A percentile compares a stretch with the other conserved stretches of the same genome.
These are phyloP conservation scores for Coprinellus micaceus DNA, from an alignment of 768 basidiomycete species.

Conservation along the genomic window DNA sequence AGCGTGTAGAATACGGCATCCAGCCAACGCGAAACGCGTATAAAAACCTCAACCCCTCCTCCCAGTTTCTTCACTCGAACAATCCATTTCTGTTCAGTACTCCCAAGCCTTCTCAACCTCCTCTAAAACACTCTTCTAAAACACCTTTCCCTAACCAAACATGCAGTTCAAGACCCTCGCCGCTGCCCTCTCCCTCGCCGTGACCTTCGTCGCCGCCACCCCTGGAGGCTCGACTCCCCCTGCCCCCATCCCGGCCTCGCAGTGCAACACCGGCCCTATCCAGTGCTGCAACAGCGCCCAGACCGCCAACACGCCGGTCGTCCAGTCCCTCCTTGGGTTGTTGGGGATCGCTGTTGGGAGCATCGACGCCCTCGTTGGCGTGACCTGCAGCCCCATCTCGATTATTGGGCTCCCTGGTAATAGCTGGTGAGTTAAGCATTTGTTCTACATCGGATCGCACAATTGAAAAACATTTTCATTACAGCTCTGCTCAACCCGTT, in stretches of 20 bases:
- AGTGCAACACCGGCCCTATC: slow-evolving; percentile 26
- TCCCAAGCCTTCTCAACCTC: no score
- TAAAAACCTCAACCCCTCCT: no score
- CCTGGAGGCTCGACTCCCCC: no score
- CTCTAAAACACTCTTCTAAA: no score
- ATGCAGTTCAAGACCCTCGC: slow-evolving; percentile 8
- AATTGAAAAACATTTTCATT: no score
- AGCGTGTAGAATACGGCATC: no score
- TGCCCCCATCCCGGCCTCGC: neutral
- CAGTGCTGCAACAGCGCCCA: slow-evolving; percentile 24
- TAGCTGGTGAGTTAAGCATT: slow-evolving; percentile 23
- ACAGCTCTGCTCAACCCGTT: slow-evolving; percentile 25
- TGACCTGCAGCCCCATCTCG: slow-evolving; percentile 18
- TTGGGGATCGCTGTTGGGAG: slow-evolving; percentile 13
- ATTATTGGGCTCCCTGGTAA: slow-evolving; percentile 18
- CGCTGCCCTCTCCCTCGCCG: neutral
- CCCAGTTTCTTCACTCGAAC: slow-evolving; percentile 7
- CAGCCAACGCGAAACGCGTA: no score
- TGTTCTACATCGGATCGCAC: slow-evolving; percentile 13
- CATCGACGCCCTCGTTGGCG: slow-evolving; percentile 11
- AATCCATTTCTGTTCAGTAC: neutral
- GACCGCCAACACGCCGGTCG: neutral
- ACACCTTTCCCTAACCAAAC: neutral
- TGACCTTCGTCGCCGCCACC: no score
- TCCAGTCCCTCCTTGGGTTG: slow-evolving; percentile 10